Percentiles rank a stretch among this genome's conserved stretches.
Conservation (phyloP, 495 filamentous ascomycete species). For the Cetradonia linearis region DNA sequence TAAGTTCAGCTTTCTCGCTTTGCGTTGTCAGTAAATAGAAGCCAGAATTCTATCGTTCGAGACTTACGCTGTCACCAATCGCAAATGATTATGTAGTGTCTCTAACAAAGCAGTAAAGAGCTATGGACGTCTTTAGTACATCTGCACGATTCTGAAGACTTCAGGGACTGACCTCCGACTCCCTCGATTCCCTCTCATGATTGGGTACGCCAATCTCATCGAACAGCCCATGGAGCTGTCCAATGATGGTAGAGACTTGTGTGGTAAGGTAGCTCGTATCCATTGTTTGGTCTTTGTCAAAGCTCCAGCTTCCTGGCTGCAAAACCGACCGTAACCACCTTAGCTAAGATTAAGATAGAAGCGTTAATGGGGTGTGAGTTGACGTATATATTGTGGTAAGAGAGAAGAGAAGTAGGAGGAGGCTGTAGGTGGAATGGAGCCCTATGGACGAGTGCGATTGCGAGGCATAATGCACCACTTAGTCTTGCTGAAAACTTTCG, state of each 20-base stretch:
- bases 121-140: conserved; percentile 36
- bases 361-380: neutral
- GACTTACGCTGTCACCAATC: conserved; percentile 56
- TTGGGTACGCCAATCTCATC: conserved; percentile 88
- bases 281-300: conserved; percentile 42
- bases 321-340: neutral
- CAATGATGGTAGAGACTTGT: conserved; percentile 86
- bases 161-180: conserved; percentile 58
- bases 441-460: neutral
- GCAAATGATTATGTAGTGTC: conserved; percentile 74
- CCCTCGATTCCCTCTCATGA: conserved; percentile 81
- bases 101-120: conserved; percentile 81
- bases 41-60: neutral
- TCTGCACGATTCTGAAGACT: neutral
- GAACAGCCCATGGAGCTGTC: conserved; percentile 82
- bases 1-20: conserved; percentile 78
- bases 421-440: neutral
- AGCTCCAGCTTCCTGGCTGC: neutral
- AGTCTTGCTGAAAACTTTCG: neutral
- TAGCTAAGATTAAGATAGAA: neutral
- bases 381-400: neutral
- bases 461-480: neutral
- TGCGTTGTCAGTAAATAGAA: conserved; percentile 19
- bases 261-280: conserved; percentile 85
- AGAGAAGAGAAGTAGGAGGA: too few relatives aligned